Percentiles rank a stretch among this genome's conserved stretches.
Evolutionary conservation across 2,329 filamentous ascomycete genomes (phyloP).

Genomic region (Fusarium bactridioides): DNA sequence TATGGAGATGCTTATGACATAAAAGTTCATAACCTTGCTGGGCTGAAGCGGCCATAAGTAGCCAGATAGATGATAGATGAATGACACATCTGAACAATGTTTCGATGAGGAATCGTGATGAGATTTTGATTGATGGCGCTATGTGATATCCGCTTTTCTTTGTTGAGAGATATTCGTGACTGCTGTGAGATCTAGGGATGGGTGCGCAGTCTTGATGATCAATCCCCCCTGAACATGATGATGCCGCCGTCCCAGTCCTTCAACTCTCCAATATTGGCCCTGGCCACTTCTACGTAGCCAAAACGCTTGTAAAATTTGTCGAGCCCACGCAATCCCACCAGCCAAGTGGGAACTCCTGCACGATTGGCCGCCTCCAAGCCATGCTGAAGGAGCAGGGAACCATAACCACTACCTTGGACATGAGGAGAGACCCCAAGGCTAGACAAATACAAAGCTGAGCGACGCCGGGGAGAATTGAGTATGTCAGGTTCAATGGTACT

Average conservation of each 20-base stretch:
- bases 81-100: background rate
- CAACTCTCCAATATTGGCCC: slow-evolving; percentile 48
- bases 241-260: slow-evolving; percentile 47
- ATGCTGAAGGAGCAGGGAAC: slow-evolving; percentile 43
- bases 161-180: background rate
- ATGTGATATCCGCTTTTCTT: background rate
- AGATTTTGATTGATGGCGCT: background rate
- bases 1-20: slow-evolving; percentile 15
- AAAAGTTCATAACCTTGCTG: slow-evolving; percentile 5
- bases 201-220: background rate
- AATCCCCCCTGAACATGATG: slow-evolving; percentile 49
- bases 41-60: background rate
- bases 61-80: background rate
- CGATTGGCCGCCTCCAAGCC: slow-evolving; percentile 42
- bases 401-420: slow-evolving; percentile 45
- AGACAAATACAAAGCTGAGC: slow-evolving; percentile 48
- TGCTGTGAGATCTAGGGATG: background rate
- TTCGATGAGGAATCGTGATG: background rate
- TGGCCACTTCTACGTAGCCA: slow-evolving; percentile 47
- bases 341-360: slow-evolving; percentile 44
- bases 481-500: slow-evolving; percentile 36
- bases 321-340: slow-evolving; percentile 44
- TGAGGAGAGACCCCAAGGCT: slow-evolving; percentile 45
- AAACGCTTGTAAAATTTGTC: slow-evolving; percentile 46
- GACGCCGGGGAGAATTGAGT: slow-evolving; percentile 42